Evolutionary conservation across 208 protist species (phyloP), one percentile per base, ranked within the genome.

Genomic region (Endotrypanum monterogeii): DNA sequence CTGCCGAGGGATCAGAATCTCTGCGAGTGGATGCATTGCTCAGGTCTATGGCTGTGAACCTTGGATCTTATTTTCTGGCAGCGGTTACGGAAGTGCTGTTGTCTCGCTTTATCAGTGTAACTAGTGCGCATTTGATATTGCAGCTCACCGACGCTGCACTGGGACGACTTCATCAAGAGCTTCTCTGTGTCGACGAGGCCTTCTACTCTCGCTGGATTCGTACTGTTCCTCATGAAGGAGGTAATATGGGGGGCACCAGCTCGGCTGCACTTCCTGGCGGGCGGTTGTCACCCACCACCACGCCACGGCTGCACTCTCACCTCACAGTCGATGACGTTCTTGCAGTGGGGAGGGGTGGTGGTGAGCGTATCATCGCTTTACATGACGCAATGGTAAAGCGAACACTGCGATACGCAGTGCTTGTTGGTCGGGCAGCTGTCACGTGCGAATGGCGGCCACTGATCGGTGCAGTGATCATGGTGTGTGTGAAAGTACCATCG

Each of bases 161-260:
- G 9, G 41, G 75, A 37, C 71, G 73, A 57, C 46, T 89, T 39
- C 32, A 71, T 50, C 16, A 62, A 41, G 81, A 83, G 69, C 57
- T 92, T 46, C 75, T 83, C 25, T 74, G 69, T 8, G 78, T 79
- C 2, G 88, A 92, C 70, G 88, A 92, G 51, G 82, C 88, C 16
- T 92, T 92, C 70, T 79, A 83, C 35, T 52, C 25, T 30, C 88
- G 85, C 5, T 87, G 79, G 51, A 44, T 87, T 55, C 67, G 58
- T n/a, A 63, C 73, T 3, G 20, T 18, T 1, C 23, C 67, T 30
- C 9, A 39, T 12, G 58, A 67, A n/a, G 51, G n/a, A 23, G 58
- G 25, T 23, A 20, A 37, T 46, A 28, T 35, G 48, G 56, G 14
- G 25, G 16, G 12, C 8, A 44, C 60, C 44, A 11, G 44, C 7